Percentiles rank a stretch among this genome's conserved stretches.
Conservation (phyloP, 2,329 filamentous ascomycete species). For the Seiridium unicorne region DNA sequence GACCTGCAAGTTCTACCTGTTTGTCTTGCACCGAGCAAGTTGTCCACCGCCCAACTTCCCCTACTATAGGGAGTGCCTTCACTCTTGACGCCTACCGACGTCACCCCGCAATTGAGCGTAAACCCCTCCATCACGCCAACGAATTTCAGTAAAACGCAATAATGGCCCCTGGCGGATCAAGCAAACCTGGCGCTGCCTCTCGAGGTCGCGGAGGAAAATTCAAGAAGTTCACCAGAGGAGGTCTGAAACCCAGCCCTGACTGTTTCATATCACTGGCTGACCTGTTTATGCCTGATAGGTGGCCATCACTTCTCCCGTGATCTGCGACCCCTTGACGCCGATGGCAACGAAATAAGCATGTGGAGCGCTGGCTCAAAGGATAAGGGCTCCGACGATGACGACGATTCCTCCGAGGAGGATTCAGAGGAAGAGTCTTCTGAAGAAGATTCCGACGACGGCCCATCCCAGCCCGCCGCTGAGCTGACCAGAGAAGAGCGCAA, state of each 20-base stretch:
- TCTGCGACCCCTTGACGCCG: constrained; percentile 81
- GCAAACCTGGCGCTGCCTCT: constrained; percentile 45
- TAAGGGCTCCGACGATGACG: constrained; percentile 46
- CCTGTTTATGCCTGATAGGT: constrained; percentile 47
- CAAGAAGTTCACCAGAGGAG: constrained; percentile 88
- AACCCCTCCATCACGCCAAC: constrained; percentile 5
- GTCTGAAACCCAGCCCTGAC: constrained; percentile 45
- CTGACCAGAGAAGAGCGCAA: constrained; percentile 85
- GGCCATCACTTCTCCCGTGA: constrained; percentile 95
- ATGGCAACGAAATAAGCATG: constrained; percentile 87
- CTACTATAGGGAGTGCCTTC: too few relatives aligned
- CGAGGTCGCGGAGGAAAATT: constrained; percentile 91
- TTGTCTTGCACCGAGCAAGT: too few relatives aligned
- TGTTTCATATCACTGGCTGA: too few relatives aligned
- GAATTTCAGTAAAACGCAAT: constrained; percentile 7
- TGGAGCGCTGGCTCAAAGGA: constrained; percentile 63
- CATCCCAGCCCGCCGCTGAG: constrained; percentile 42
- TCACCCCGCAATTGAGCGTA: constrained; percentile 10
- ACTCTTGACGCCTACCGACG: constrained; percentile 9
- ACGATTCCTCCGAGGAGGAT: constrained; percentile 40
- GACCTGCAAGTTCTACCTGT: too few relatives aligned
- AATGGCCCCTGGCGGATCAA: constrained; percentile 38
- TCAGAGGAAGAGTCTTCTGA: constrained; percentile 52
- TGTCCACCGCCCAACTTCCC: too few relatives aligned
- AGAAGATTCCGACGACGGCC: constrained; percentile 46